Percentiles rank a stretch among this genome's conserved stretches.
Conservation (phyloP, 805 yeast genomes). For the Hanseniaspora lindneri region DNA sequence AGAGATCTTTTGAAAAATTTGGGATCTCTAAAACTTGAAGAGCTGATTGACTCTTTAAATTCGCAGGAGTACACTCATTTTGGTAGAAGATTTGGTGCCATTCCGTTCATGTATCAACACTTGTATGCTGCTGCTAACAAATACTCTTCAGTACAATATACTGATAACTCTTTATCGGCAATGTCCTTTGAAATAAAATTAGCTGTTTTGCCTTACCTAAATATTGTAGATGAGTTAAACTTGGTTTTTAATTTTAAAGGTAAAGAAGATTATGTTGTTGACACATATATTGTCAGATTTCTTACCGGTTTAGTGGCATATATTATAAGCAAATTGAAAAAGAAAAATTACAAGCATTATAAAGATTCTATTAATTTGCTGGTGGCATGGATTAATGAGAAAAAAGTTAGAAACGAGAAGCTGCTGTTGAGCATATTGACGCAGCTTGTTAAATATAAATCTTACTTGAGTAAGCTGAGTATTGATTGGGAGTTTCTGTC, state of each 20-base stretch:
- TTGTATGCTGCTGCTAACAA: neutral
- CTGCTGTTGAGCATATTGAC: constrained; percentile 1
- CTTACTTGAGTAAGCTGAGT: neutral
- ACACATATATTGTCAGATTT: constrained; percentile 13
- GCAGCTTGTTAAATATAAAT: constrained; percentile 7
- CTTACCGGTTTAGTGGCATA: constrained; percentile 9
- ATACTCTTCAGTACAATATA: neutral
- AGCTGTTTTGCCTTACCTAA: constrained; percentile 5
- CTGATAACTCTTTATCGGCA: neutral
- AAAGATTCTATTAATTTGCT: neutral
- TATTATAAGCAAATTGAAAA: neutral
- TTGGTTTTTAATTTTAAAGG: constrained; percentile 1
- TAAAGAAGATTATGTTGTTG: constrained; percentile 7
- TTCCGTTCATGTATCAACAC: constrained; percentile 13
- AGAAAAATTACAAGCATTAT: neutral
- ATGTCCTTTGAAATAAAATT: constrained; percentile 13
- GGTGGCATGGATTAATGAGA: neutral
- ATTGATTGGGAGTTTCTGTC: neutral
- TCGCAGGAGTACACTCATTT: constrained; percentile 12
- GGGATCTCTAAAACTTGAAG: no score
- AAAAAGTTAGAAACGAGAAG: neutral
- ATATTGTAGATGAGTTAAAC: neutral
- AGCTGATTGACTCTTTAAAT: no score
- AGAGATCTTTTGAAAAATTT: neutral
- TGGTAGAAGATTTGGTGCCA: constrained; percentile 15